A percentile compares a stretch with the other conserved stretches of the same genome.
phyloP scores from a whole-genome alignment of 208 protist species.

The Wallacemonas sp. region DNA sequence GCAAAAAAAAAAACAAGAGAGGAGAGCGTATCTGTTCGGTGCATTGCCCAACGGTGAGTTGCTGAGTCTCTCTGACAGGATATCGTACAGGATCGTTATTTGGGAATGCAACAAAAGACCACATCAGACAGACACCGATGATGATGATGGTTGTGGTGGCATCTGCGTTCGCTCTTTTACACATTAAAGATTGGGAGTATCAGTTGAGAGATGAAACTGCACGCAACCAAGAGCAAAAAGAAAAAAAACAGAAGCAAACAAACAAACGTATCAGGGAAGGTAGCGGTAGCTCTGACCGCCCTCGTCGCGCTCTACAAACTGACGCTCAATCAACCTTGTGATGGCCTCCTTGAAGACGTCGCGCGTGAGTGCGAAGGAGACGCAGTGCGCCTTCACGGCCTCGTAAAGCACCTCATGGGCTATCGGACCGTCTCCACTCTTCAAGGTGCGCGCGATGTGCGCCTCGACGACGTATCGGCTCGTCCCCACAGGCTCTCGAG shows the following conservation, averaged over 20 bases:
- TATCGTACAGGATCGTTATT: no score
- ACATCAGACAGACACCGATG: no score
- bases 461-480: not conserved
- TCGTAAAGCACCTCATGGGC: not conserved
- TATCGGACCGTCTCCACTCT: not conserved
- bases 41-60: no score
- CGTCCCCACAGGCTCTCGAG: no score
- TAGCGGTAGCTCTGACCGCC: slow-evolving; percentile 47
- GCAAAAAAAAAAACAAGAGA: no score
- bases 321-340: slow-evolving; percentile 50
- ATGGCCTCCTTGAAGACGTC: slow-evolving; percentile 57
- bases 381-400: slow-evolving; percentile 7
- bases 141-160: no score
- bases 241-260: not conserved
- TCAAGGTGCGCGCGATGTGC: not conserved
- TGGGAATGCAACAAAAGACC: no score
- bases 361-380: slow-evolving; percentile 18
- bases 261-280: slow-evolving; percentile 21
- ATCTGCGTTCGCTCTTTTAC: no score
- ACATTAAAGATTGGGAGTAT: no score
- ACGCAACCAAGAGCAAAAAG: not conserved
- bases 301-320: slow-evolving; percentile 53
- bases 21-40: no score
- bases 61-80: no score
- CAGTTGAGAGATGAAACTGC: not conserved